Percentiles rank a stretch among this genome's conserved stretches.
These are phyloP conservation scores for Pythium diclinum DNA, from an alignment of 352 stramenopile species.

Conservation along the genomic window DNA sequence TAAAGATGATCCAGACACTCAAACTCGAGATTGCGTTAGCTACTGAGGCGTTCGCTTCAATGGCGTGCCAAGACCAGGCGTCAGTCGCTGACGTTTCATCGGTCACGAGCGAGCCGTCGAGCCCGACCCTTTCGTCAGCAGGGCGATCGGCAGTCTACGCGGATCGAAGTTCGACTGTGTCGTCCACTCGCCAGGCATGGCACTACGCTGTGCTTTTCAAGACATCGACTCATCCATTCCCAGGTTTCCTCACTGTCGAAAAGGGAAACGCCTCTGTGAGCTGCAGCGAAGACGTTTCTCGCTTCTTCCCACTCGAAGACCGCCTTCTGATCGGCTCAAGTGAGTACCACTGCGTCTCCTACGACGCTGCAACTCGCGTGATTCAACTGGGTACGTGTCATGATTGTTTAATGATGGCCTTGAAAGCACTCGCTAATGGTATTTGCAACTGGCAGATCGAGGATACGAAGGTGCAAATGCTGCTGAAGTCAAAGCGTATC, in stretches of 20 bases:
- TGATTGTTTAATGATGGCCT: neutral
- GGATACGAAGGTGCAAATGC: slow-evolving; percentile 48
- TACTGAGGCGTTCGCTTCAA: neutral
- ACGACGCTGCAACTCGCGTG: slow-evolving; percentile 35
- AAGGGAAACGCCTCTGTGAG: slow-evolving; percentile 34
- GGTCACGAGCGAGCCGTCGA: neutral
- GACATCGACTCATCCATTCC: slow-evolving; percentile 45
- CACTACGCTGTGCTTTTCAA: slow-evolving; percentile 78
- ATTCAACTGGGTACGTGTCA: slow-evolving; percentile 41
- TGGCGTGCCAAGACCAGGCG: slow-evolving; percentile 16
- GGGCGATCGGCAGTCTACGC: slow-evolving; percentile 29
- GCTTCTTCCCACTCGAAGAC: slow-evolving; percentile 61
- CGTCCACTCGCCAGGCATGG: slow-evolving; percentile 47
- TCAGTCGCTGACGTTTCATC: slow-evolving; percentile 9
- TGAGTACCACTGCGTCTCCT: slow-evolving; percentile 45
- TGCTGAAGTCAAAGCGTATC: slow-evolving; percentile 44
- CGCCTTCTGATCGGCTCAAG: slow-evolving; percentile 50
- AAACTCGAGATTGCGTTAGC: slow-evolving; percentile 23
- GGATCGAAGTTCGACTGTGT: slow-evolving; percentile 23
- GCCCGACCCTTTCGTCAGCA: neutral
- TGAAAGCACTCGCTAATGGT: neutral
- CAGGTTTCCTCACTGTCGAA: slow-evolving; percentile 44
- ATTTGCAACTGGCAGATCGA: slow-evolving; percentile 42
- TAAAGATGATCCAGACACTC: slow-evolving; percentile 52
- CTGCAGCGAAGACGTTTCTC: slow-evolving; percentile 44